A percentile compares a stretch with the other conserved stretches of the same genome.
Conservation (phyloP, 345 rosid species). For the Arabis alpina region DNA sequence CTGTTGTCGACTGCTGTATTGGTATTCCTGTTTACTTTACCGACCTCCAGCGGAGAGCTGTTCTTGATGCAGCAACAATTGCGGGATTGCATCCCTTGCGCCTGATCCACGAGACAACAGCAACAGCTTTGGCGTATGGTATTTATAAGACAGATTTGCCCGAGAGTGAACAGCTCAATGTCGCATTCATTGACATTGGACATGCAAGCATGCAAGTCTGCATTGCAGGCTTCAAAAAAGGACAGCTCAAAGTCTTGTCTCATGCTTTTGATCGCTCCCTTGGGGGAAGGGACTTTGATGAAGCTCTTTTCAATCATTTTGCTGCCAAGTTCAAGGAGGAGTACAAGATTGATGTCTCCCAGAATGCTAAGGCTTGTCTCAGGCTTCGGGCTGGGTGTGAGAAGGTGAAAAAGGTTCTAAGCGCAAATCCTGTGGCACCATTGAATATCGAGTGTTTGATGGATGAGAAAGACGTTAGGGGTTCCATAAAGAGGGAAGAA, state of each 20-base stretch:
- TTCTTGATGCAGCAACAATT: conserved; percentile 88
- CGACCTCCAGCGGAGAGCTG: conserved; percentile 92
- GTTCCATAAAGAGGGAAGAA: conserved; percentile 88
- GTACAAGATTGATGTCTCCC: conserved; percentile 87
- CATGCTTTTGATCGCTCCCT: conserved; percentile 80
- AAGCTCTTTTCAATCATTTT: conserved; percentile 76
- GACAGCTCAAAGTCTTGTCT: conserved; percentile 78
- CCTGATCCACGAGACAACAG: conserved; percentile 88
- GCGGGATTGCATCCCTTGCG: conserved; percentile 91
- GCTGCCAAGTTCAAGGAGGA: conserved; percentile 79
- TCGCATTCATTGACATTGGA: conserved; percentile 90
- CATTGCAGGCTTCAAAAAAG: conserved; percentile 89
- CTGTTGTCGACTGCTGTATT: conserved; percentile 93
- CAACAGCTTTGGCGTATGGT: conserved; percentile 96
- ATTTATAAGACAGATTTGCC: conserved; percentile 95
- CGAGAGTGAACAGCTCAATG: conserved; percentile 80
- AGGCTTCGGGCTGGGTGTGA: conserved; percentile 87
- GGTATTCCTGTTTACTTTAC: conserved; percentile 95
- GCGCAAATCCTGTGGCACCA: conserved; percentile 95
- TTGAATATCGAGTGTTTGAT: conserved; percentile 89
- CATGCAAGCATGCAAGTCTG: conserved; percentile 97
- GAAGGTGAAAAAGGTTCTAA: conserved; percentile 90
- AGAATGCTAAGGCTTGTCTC: conserved; percentile 86
- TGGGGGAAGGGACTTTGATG: conserved; percentile 97
- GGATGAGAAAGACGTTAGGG: conserved; percentile 96